phyloP scores from a whole-genome alignment of 352 stramenopile species.

The Phytophthora chlamydospora region DNA sequence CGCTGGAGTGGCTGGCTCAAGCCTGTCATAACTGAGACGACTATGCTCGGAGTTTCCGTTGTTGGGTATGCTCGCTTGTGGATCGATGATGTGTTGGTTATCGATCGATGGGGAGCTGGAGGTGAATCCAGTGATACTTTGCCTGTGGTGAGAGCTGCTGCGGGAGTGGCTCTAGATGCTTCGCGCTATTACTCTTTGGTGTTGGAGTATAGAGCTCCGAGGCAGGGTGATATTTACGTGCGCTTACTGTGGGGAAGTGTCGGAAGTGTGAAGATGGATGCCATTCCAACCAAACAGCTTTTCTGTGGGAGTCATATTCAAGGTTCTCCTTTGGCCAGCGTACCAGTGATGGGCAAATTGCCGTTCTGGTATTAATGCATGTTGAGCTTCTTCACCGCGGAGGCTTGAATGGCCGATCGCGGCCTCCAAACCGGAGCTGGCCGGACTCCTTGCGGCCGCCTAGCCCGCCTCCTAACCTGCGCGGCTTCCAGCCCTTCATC shows the following conservation, averaged over 20 bases:
- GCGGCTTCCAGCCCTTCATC: conserved; percentile 84
- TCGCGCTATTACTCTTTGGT: conserved; percentile 54
- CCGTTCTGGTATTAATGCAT: no score
- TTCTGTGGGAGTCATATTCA: conserved; percentile 59
- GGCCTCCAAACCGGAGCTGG: conserved; percentile 82
- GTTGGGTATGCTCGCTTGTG: conserved; percentile 70
- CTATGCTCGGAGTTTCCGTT: conserved; percentile 50
- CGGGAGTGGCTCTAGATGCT: conserved; percentile 38
- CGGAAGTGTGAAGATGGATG: conserved; percentile 38
- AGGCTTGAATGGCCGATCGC: conserved; percentile 74
- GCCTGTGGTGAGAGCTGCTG: conserved; percentile 18
- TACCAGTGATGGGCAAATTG: conserved; percentile 32
- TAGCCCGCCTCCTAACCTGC: conserved; percentile 79
- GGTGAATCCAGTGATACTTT: conserved; percentile 28
- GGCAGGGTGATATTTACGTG: conserved; percentile 42
- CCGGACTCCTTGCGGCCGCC: conserved; percentile 80
- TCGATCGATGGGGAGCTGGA: conserved; percentile 65
- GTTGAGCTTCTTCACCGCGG: conserved; percentile 9
- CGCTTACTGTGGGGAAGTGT: conserved; percentile 53
- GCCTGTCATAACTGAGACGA: conserved; percentile 41
- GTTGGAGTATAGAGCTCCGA: conserved; percentile 67
- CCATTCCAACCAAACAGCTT: conserved; percentile 50
- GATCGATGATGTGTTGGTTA: conserved; percentile 62
- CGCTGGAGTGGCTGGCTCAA: conserved; percentile 78
- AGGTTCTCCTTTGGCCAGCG: conserved; percentile 53